Evolutionary conservation across 2,329 filamentous ascomycete genomes (phyloP), one percentile per base, ranked within the genome.

Genomic region (Capronia coronata): DNA sequence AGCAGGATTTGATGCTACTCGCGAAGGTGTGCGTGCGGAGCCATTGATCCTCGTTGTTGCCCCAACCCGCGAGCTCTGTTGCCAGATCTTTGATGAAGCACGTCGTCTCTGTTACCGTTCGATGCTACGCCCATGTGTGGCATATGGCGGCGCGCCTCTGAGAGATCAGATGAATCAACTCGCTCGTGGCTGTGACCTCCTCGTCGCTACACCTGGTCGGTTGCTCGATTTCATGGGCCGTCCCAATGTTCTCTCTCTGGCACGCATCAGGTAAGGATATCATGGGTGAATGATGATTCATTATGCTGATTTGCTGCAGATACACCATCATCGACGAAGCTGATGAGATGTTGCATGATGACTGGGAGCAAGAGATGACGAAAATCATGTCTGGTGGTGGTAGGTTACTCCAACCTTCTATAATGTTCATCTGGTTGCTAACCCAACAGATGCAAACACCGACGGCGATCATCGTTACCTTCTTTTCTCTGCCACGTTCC

Each of bases 401-500:
- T 90, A 77, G 71, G 80, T 71, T 42, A 13, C 23, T 23, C 34
- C n/a, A 43, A n/a, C 9, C 16, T 37, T 3, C 25, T 46, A 18
- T n/a, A 50, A 46, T 45, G 60, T 13, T 45, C 25, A 54, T 57
- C n/a, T 22, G 22, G 32, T 13, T 52, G 62, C 69, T 56, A 68
- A 51, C 35, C 18, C 18, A 49, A 2, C 52, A 74, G 71, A 95
- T 76, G 81, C 67, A 71, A 94, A 95, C 54, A 81, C 86, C 49
- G 88, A 84, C 61, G 78, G 74, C 5, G 80, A 84, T 51, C 80
- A 83, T 58, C 72, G 73, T 6, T 83, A 79, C 66, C 76, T 94
- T 68, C 84, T 98, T 72, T 97, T 97, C 67, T 95, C 89, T 0
- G 93, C 93, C 1, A 97, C 93, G 0, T 97, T 98, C 68, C 87